Evolutionary conservation across 148 eudicot species (phyloP).

Genomic region (Drosera capensis): DNA sequence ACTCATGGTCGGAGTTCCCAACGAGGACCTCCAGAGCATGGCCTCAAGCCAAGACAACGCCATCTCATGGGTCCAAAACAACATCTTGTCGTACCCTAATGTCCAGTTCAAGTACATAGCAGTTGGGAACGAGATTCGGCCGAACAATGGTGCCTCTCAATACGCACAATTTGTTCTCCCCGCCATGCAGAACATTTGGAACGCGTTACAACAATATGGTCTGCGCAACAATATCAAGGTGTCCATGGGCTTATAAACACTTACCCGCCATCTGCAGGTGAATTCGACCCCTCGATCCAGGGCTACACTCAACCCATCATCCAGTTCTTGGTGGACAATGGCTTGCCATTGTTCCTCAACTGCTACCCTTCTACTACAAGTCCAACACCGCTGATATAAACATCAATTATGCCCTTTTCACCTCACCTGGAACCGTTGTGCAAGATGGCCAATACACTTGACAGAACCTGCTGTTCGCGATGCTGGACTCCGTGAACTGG

Average conservation of each 20-base stretch:
- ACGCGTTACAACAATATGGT: conserved; percentile 28
- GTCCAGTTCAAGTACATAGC: conserved; percentile 35
- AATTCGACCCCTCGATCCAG: conserved; percentile 3
- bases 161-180: conserved; percentile 23
- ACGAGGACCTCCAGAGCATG: conserved; percentile 13
- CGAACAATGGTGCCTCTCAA: conserved; percentile 13
- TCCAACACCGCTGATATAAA: conserved; percentile 2
- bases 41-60: conserved; percentile 22
- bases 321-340: conserved; percentile 15
- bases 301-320: conserved; percentile 22
- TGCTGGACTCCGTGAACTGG: conserved; percentile 11
- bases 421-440: conserved; percentile 7
- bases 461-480: conserved; percentile 10
- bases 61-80: conserved; percentile 21
- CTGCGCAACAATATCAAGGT: conserved; percentile 19
- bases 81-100: conserved; percentile 21
- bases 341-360: conserved; percentile 23
- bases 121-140: conserved; percentile 35
- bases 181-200: conserved; percentile 31
- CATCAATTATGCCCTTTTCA: conserved; percentile 25
- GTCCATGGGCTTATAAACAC: conserved; percentile 4
- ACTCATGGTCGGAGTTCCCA: conserved; percentile 33
- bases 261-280: conserved; percentile 22
- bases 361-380: conserved; percentile 27
- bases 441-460: not conserved